Conservation (phyloP, 129 eudicot genomes). For the Artemisia annua region DNA sequence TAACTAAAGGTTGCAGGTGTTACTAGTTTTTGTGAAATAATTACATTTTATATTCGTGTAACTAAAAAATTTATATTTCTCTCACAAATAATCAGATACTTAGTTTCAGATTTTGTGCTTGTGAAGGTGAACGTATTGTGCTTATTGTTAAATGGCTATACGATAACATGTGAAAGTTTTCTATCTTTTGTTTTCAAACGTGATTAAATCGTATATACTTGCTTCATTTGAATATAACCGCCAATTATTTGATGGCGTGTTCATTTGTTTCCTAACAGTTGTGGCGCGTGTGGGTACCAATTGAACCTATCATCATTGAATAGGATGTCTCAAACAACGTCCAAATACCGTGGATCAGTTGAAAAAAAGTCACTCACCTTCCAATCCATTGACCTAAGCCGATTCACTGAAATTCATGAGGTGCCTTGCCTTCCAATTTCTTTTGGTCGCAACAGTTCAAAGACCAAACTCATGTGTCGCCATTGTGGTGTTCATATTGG, state of each 20-base stretch:
- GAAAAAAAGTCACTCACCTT: conserved; percentile 62
- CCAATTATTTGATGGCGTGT: background rate
- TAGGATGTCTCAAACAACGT: conserved; percentile 42
- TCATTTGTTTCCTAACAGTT: conserved; percentile 39
- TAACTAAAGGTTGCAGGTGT: too few relatives aligned
- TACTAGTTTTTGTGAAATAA: too few relatives aligned
- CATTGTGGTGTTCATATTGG: conserved; percentile 61
- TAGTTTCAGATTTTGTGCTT: too few relatives aligned
- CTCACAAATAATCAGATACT: too few relatives aligned
- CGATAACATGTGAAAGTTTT: too few relatives aligned
- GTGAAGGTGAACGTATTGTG: too few relatives aligned
- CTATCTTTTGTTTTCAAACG: too few relatives aligned
- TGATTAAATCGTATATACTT: background rate
- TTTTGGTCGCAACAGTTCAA: conserved; percentile 52
- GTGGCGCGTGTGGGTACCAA: conserved; percentile 76
- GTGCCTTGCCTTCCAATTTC: conserved; percentile 54
- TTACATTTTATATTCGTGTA: too few relatives aligned
- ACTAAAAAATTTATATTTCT: too few relatives aligned
- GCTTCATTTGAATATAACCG: background rate
- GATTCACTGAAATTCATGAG: conserved; percentile 65
- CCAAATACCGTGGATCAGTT: conserved; percentile 47
- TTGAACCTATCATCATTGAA: conserved; percentile 54
- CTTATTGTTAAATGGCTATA: too few relatives aligned
- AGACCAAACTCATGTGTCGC: conserved; percentile 69
- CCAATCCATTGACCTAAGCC: conserved; percentile 58